Base-by-base conservation (phyloP, 2,329 filamentous ascomycete genomes). In the Anthostomella pinea region DNA sequence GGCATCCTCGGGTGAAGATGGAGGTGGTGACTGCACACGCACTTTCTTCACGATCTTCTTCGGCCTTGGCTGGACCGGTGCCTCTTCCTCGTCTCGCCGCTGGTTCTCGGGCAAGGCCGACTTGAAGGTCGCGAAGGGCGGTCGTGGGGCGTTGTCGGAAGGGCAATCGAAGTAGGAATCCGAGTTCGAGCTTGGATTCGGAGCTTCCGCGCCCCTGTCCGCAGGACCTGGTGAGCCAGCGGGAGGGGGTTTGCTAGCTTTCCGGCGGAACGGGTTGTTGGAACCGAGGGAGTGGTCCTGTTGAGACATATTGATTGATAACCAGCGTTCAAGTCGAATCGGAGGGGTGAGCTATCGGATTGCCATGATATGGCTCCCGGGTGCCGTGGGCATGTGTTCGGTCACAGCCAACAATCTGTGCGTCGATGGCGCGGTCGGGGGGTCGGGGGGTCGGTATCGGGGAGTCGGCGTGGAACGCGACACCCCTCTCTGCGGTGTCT, bases 31-130 rank as follows among this genome's bases (percentile, higher is more conserved):
- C 54, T 81, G 72, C 7, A 83, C 75, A 53, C 81, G 77, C 42
- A 86, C 82, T 53, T 77, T 83, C 63, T 85, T 84, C 41, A 75
- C 69, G 24, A 77, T 67, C 66, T 74, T 85, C 58, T 57, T 58
- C 7, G 57, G 58, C 35, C 51, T 53, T 27, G 46, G 39, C 31
- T 53, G 52, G 26, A 54, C 35, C 3, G 56, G 32, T 15, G 42
- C 46, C 62, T 72, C 48, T 22, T 52, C 36, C 7, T 46, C 47
- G 21, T 39, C 39, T 13, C 18, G 41, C 24, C 54, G 38, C 59
- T 67, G 47, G 54, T 60, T 23, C 43, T 56, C 19, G 54, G 60
- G 53, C 16, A 57, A 56, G 26, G 46, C 46, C 15, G 62, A 55
- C 35, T 52, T 61, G 32, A 60, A 59, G 43, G 54, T 37, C 51